Evolutionary conservation across 345 rosid genomes (phyloP).

Genomic region (Rhodomyrtus tomentosa): DNA sequence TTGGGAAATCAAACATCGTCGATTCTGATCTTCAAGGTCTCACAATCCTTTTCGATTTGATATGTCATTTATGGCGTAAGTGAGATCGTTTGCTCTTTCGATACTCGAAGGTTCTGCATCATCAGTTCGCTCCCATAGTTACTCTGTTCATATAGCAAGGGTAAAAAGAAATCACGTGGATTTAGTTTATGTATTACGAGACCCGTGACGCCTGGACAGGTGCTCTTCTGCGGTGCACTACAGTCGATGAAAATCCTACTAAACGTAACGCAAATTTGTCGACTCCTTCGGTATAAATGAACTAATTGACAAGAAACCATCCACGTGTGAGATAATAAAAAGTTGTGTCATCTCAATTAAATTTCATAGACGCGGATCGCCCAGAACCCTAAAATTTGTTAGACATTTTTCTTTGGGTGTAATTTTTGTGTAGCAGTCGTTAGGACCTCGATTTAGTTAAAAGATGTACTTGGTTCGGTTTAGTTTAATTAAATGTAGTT

Average conservation of each 20-base stretch:
- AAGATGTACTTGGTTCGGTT: background rate
- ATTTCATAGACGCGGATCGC: background rate
- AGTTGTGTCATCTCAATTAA: background rate
- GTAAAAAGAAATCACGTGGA: too few relatives aligned
- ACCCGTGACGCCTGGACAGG: background rate
- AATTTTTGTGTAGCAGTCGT: background rate
- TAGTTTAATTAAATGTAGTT: background rate
- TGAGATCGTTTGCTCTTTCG: too few relatives aligned
- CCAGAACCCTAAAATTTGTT: background rate
- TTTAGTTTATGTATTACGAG: background rate
- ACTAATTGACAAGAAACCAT: background rate
- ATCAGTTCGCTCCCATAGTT: too few relatives aligned
- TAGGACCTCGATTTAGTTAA: background rate
- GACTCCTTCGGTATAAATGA: background rate
- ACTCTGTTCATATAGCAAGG: too few relatives aligned
- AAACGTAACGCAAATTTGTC: rapidly evolving
- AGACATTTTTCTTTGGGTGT: background rate
- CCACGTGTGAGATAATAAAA: background rate
- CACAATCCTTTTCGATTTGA: too few relatives aligned
- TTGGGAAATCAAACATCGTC: too few relatives aligned
- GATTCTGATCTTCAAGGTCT: too few relatives aligned
- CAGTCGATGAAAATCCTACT: background rate
- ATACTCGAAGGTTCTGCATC: too few relatives aligned
- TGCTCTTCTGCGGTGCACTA: background rate
- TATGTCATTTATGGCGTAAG: too few relatives aligned